A percentile compares a stretch with the other conserved stretches of the same genome.
These are phyloP conservation scores for Hymenoscyphus linearis DNA, from an alignment of 2,329 filamentous ascomycete species.

Conservation along the genomic window DNA sequence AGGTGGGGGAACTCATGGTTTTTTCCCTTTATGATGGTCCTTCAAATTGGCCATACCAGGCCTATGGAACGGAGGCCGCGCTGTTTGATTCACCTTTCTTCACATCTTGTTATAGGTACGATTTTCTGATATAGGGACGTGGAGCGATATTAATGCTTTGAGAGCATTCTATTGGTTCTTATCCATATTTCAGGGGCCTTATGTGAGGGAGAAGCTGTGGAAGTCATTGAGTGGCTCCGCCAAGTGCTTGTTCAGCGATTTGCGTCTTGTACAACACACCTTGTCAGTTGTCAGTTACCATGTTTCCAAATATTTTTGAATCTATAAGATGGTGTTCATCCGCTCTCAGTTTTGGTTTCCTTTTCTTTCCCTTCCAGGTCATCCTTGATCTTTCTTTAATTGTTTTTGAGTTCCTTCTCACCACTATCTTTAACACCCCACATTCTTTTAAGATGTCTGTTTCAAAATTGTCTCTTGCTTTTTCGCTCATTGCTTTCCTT, in stretches of 20 bases:
- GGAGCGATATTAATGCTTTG: background rate
- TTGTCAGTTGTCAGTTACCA: background rate
- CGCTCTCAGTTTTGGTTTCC: background rate
- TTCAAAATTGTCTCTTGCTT: background rate
- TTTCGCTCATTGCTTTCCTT: constrained; percentile 10
- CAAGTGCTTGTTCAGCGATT: background rate
- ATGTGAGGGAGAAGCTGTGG: background rate
- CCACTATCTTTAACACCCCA: constrained; percentile 1
- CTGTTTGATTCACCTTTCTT: background rate
- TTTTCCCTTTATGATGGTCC: background rate
- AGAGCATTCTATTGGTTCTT: background rate
- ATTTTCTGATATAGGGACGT: background rate
- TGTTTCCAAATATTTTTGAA: background rate
- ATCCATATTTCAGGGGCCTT: background rate
- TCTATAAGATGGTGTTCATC: background rate
- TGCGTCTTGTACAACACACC: background rate
- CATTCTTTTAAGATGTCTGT: background rate
- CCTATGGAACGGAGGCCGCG: background rate
- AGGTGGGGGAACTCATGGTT: background rate
- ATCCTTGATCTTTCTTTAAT: background rate
- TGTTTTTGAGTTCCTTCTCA: background rate
- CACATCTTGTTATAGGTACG: background rate
- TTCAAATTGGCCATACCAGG: background rate
- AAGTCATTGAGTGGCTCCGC: background rate
- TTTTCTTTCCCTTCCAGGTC: background rate